Conservation (phyloP, 106 monocot genomes). For the Acanthochlamys bracteata region DNA sequence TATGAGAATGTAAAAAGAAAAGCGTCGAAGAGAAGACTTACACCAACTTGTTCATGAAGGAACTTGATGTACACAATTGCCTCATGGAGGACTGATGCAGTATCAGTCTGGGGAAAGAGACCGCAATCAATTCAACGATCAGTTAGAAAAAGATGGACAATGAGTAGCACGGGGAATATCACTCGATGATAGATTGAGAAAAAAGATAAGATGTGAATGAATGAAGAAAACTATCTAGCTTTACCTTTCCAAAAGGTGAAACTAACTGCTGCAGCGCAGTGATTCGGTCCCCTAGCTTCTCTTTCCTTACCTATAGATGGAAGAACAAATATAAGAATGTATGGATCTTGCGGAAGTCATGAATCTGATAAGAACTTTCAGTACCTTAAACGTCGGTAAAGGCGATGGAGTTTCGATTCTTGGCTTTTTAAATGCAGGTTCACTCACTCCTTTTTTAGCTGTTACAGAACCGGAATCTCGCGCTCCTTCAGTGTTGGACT, state of each 20-base stretch:
- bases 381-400: constrained; percentile 76
- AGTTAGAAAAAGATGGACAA: background rate
- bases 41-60: constrained; percentile 83
- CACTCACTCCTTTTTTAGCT: constrained; percentile 29
- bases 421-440: constrained; percentile 56
- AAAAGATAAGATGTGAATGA: background rate
- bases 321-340: background rate
- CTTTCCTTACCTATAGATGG: constrained; percentile 55
- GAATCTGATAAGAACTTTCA: background rate
- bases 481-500: constrained; percentile 27
- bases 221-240: constrained; percentile 1
- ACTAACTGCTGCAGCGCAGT: constrained; percentile 76
- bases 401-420: constrained; percentile 62
- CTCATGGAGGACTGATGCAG: constrained; percentile 78
- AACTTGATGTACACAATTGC: constrained; percentile 86
- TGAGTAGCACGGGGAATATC: too few relatives aligned
- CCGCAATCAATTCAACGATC: background rate
- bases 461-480: constrained; percentile 15
- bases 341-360: background rate
- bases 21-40: constrained; percentile 19
- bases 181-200: background rate
- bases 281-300: constrained; percentile 72
- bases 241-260: constrained; percentile 80
- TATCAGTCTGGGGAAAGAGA: constrained; percentile 53
- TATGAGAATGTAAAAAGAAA: background rate